A percentile compares a stretch with the other conserved stretches of the same genome.
phyloP scores from a whole-genome alignment of 139 green algal species.

The Mychonastes homosphaera region DNA sequence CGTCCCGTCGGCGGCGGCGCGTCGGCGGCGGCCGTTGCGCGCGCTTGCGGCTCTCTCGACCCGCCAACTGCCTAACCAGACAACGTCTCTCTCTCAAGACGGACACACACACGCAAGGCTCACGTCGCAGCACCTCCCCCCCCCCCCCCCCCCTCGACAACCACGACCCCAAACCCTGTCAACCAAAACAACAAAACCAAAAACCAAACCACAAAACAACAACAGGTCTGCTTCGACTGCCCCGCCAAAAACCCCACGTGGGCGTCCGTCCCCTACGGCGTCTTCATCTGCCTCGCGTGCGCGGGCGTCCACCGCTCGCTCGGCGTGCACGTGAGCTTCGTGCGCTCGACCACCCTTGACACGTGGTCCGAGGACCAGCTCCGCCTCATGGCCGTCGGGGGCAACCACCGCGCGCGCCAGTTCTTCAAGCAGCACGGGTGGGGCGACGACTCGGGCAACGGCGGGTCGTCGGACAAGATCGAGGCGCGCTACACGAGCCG shows the following conservation, averaged over 20 bases:
- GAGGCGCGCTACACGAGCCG: constrained; percentile 86
- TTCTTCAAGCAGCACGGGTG: constrained; percentile 99
- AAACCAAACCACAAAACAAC: neutral
- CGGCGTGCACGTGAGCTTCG: constrained; percentile 92
- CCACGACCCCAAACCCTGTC: neutral
- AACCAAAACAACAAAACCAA: neutral
- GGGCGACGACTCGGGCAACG: constrained; percentile 62
- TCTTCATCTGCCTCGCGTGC: constrained; percentile 96
- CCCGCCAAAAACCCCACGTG: constrained; percentile 92
- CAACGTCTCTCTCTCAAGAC: too few species aligned
- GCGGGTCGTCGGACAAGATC: constrained; percentile 95
- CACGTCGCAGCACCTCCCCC: neutral
- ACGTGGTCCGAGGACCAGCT: constrained; percentile 92
- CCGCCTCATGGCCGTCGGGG: constrained; percentile 75
- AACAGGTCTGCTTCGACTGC: constrained; percentile 93
- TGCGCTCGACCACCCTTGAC: constrained; percentile 90
- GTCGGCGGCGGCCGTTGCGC: neutral
- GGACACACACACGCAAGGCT: too few species aligned
- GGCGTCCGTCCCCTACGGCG: constrained; percentile 86
- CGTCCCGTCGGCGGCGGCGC: neutral
- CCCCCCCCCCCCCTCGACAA: neutral
- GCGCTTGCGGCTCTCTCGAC: neutral
- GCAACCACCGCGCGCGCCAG: constrained; percentile 73
- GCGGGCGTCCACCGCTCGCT: constrained; percentile 84
- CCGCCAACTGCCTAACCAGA: neutral